A percentile compares a stretch with the other conserved stretches of the same genome.
These are phyloP conservation scores for Suillus placidus DNA, from an alignment of 768 basidiomycete genomes.

Conservation along the genomic window DNA sequence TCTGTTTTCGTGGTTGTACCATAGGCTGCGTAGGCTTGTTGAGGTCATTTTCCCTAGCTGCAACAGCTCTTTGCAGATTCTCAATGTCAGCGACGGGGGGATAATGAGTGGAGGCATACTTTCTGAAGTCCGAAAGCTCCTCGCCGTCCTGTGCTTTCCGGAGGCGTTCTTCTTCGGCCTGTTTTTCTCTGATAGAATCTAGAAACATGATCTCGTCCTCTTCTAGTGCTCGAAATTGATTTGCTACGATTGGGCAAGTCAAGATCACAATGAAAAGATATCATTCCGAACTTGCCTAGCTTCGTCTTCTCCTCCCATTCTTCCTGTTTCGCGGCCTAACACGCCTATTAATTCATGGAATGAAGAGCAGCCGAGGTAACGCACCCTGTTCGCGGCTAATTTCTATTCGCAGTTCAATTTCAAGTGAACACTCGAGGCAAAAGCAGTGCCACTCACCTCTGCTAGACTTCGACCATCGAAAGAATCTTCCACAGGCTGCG, in stretches of 20 bases:
- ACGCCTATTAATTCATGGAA: slow-evolving; percentile 15
- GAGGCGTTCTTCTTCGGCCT: slow-evolving; percentile 74
- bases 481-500: slow-evolving; percentile 70
- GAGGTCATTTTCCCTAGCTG: slow-evolving; percentile 61
- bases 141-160: slow-evolving; percentile 77
- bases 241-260: slow-evolving; percentile 49
- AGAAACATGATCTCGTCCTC: slow-evolving; percentile 91
- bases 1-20: slow-evolving; percentile 38
- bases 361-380: slow-evolving; percentile 20
- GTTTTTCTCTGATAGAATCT: slow-evolving; percentile 76
- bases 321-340: slow-evolving; percentile 84
- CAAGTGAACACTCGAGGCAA: slow-evolving; percentile 7
- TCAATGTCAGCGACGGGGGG: slow-evolving; percentile 15
- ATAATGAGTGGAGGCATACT: slow-evolving; percentile 47
- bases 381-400: slow-evolving; percentile 86
- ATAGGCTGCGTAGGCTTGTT: slow-evolving; percentile 40
- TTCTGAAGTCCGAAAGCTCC: slow-evolving; percentile 76
- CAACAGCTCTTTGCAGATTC: slow-evolving; percentile 55
- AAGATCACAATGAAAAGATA: slow-evolving; percentile 10
- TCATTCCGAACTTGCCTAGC: slow-evolving; percentile 44
- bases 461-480: slow-evolving; percentile 87
- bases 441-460: slow-evolving; percentile 61
- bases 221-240: slow-evolving; percentile 87
- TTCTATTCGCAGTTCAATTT: slow-evolving; percentile 51
- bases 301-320: slow-evolving; percentile 93